These are phyloP conservation scores for Bonnemaisonia californica DNA, from an alignment of 31 red algal genomes.

Conservation along the genomic window DNA sequence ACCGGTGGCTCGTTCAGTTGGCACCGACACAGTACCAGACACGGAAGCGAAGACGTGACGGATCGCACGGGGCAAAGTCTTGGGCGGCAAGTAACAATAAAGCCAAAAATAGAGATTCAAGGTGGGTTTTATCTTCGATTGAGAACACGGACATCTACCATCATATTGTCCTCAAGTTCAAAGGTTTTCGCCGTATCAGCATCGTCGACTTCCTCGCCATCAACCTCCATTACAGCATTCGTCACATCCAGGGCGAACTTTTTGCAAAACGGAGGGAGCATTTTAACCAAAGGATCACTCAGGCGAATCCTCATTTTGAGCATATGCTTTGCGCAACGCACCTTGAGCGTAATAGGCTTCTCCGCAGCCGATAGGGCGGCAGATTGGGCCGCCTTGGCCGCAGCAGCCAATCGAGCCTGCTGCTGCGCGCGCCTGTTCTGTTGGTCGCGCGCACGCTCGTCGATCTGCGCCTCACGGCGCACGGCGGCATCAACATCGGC, in stretches of 20 bases:
- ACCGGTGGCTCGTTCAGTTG: slow-evolving; percentile 36
- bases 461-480: background rate
- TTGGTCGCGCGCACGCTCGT: slow-evolving; percentile 11
- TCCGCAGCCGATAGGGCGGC: background rate
- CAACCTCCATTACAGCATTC: slow-evolving; percentile 32
- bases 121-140: slow-evolving; percentile 1
- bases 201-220: slow-evolving; percentile 40
- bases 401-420: background rate
- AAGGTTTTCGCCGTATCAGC: slow-evolving; percentile 24
- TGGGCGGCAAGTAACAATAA: no score
- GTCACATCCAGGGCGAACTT: slow-evolving; percentile 29
- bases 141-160: slow-evolving; percentile 25
- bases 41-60: background rate
- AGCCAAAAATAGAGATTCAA: no score
- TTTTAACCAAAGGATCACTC: slow-evolving; percentile 20
- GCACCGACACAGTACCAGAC: background rate
- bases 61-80: no score
- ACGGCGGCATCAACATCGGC: background rate
- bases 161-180: slow-evolving; percentile 37
- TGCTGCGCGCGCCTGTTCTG: background rate
- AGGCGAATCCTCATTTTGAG: slow-evolving; percentile 40
- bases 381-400: background rate
- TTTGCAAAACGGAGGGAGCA: slow-evolving; percentile 34
- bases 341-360: slow-evolving; percentile 28
- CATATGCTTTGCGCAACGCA: slow-evolving; percentile 6